These are phyloP conservation scores for Castanea sativa DNA, from an alignment of 306 rosid genomes.

Conservation along the genomic window DNA sequence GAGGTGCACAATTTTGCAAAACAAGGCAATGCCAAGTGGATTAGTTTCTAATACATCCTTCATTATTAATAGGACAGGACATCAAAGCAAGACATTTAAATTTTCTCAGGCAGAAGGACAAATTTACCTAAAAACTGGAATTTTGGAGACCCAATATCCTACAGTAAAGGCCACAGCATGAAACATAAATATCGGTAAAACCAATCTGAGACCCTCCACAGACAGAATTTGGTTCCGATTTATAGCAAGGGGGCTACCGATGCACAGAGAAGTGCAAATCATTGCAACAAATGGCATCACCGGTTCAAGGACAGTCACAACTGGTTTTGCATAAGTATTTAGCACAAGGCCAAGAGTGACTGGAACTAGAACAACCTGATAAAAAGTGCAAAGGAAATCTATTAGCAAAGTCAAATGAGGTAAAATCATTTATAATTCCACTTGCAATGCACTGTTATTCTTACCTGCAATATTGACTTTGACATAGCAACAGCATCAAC, in stretches of 20 bases:
- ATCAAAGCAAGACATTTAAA: neutral
- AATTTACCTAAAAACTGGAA: constrained; percentile 69
- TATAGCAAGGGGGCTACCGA: constrained; percentile 93
- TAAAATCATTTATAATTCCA: neutral
- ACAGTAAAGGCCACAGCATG: constrained; percentile 73
- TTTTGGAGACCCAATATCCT: constrained; percentile 81
- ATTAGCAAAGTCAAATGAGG: neutral
- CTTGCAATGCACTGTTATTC: neutral
- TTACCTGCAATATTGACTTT: constrained; percentile 91
- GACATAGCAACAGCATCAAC: constrained; percentile 96
- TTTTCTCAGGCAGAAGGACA: neutral
- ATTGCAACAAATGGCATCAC: constrained; percentile 96
- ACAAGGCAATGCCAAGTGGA: neutral
- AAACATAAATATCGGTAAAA: constrained; percentile 72
- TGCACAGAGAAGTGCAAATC: constrained; percentile 94
- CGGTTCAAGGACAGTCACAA: constrained; percentile 71
- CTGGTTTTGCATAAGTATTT: constrained; percentile 87
- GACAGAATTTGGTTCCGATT: constrained; percentile 75
- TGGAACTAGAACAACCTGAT: constrained; percentile 88
- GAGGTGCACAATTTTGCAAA: neutral
- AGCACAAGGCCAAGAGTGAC: constrained; percentile 83
- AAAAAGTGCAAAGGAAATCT: constrained; percentile 11
- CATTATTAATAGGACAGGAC: neutral
- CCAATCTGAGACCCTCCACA: constrained; percentile 65
- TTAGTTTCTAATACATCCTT: neutral